These are phyloP conservation scores for Epichloe sp. DNA, from an alignment of 2,329 filamentous ascomycete species.

Conservation along the genomic window DNA sequence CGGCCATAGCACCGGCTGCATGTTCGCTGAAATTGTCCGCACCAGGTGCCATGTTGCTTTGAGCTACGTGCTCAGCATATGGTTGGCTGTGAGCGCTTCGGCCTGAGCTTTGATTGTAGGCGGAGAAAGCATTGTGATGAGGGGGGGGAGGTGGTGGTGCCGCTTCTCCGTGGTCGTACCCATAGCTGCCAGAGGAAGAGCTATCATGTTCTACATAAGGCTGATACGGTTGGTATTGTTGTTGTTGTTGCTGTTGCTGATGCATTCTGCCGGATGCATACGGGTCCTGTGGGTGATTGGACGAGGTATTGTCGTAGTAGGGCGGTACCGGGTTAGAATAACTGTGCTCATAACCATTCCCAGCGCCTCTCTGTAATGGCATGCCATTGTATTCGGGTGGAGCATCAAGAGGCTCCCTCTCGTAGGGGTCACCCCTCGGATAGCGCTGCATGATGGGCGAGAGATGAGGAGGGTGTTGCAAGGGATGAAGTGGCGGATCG, in stretches of 20 bases:
- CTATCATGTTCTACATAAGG: not conserved
- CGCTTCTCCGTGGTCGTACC: not conserved
- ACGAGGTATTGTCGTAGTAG: constrained; percentile 18
- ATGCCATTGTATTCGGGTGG: constrained; percentile 1
- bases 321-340: constrained; percentile 5
- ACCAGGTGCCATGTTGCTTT: constrained; percentile 40
- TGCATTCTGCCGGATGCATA: not conserved
- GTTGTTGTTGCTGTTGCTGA: not conserved
- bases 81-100: constrained; percentile 12
- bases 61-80: constrained; percentile 12
- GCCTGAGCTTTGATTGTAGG: constrained; percentile 10
- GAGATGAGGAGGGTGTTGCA: not conserved
- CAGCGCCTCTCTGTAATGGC: constrained; percentile 4
- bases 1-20: constrained; percentile 53
- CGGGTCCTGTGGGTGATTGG: not conserved
- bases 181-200: not conserved
- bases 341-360: constrained; percentile 9
- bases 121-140: constrained; percentile 12
- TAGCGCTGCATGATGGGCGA: constrained; percentile 19
- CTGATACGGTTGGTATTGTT: not conserved
- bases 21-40: constrained; percentile 53
- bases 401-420: constrained; percentile 23
- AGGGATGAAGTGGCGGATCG: not conserved
- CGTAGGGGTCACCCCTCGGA: constrained; percentile 17
- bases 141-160: constrained; percentile 6